Percentiles rank a stretch among this genome's conserved stretches.
These are phyloP conservation scores for Rhizophagus prolifer DNA, from an alignment of 192 early-diverging fungal genomes.

Conservation along the genomic window DNA sequence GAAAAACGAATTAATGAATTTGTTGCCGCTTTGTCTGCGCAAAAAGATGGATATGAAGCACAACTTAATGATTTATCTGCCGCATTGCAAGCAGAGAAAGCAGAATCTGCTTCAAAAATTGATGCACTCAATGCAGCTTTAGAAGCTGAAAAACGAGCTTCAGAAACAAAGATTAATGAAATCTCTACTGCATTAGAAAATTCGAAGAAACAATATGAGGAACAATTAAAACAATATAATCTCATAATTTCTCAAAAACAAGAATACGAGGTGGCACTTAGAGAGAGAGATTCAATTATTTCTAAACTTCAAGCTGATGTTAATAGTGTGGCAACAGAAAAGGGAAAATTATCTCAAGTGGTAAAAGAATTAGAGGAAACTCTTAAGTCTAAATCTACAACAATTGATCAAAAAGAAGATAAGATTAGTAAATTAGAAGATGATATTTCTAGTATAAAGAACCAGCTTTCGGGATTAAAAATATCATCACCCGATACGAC, in stretches of 20 bases:
- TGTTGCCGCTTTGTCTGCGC: neutral
- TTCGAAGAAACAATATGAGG: slow-evolving; percentile 23
- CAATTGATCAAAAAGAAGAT: slow-evolving; percentile 30
- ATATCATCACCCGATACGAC: neutral
- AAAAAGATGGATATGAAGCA: slow-evolving; percentile 22
- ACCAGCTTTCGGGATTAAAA: slow-evolving; percentile 21
- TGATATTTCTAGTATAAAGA: slow-evolving; percentile 30
- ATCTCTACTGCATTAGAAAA: neutral
- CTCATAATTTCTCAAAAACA: slow-evolving; percentile 12
- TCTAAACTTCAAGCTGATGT: slow-evolving; percentile 26
- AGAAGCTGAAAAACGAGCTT: slow-evolving; percentile 3
- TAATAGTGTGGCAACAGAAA: slow-evolving; percentile 29
- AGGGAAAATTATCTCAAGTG: slow-evolving; percentile 23
- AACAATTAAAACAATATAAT: slow-evolving; percentile 22
- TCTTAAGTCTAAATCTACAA: slow-evolving; percentile 26
- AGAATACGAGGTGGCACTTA: slow-evolving; percentile 19
- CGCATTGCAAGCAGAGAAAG: neutral
- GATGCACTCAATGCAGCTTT: neutral
- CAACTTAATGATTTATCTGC: slow-evolving; percentile 13
- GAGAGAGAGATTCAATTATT: slow-evolving; percentile 25
- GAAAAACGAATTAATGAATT: slow-evolving; percentile 2
- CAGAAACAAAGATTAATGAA: slow-evolving; percentile 11
- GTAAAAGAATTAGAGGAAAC: slow-evolving; percentile 30
- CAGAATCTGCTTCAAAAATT: neutral
- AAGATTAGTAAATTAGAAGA: slow-evolving; percentile 24